Evolutionary conservation across 257 asterid species (phyloP).

Genomic region (Penstemon davidsonii): DNA sequence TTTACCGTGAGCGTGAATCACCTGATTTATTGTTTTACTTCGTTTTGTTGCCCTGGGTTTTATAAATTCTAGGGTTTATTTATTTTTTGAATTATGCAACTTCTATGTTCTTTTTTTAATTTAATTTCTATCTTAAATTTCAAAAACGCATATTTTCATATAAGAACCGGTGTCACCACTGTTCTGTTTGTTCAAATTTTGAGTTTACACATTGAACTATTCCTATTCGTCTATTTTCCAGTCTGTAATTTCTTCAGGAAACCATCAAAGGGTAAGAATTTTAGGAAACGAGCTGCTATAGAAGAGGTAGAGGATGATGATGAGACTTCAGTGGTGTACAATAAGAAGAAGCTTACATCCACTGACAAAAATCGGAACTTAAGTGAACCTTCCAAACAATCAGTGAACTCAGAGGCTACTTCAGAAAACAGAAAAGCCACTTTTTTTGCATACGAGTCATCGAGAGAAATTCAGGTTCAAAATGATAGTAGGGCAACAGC

Average conservation of each 20-base stretch:
- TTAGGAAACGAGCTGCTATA: conserved; percentile 59
- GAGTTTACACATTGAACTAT: no score
- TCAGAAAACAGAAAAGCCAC: conserved; percentile 39
- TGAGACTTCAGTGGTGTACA: conserved; percentile 45
- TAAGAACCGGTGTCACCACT: no score
- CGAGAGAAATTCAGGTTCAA: conserved; percentile 76
- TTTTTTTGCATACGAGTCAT: conserved; percentile 71
- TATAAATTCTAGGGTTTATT: no score
- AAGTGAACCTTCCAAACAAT: conserved; percentile 50
- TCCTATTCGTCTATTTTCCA: conserved; percentile 23
- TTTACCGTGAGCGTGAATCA: no score
- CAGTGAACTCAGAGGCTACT: conserved; percentile 37
- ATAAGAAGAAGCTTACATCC: conserved; percentile 54
- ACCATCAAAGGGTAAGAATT: conserved; percentile 75
- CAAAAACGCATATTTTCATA: no score
- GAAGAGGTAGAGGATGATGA: conserved; percentile 63
- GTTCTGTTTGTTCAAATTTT: no score
- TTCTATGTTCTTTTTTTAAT: no score
- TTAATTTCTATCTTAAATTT: no score
- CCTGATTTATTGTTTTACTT: no score
- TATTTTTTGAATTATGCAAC: no score
- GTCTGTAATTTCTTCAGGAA: conserved; percentile 87
- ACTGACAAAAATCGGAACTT: conserved; percentile 65
- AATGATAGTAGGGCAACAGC: conserved; percentile 83
- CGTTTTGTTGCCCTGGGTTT: no score